Base-by-base conservation (phyloP, 2,329 filamentous ascomycete species). In the Verticillium isaacii region DNA sequence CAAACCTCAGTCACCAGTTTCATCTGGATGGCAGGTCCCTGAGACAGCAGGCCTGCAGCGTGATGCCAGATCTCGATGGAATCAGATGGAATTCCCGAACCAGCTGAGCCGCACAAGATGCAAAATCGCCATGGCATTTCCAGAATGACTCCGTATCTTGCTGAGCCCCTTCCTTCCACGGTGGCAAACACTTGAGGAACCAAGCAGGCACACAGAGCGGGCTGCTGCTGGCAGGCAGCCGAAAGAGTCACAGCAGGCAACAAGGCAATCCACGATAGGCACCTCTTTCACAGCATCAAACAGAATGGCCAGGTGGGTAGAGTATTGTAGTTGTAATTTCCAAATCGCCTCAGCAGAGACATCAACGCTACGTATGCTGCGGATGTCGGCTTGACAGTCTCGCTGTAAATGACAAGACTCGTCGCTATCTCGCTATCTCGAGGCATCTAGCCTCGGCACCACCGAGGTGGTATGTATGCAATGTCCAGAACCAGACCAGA, bases 1-100 rank as follows among this genome's bases (percentile, higher is more conserved):
- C 11, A 12, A 50, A 50, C n/a, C 5, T 9, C 19, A 25, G 45
- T 23, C 45, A 50, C 45, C 45, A 23, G 9, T 12, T 11, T 50
- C n/a, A 23, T 8, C 6, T 9, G n/a, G n/a, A 50, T n/a, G 45
- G 9, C 19, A n/a, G 4, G 12, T 50, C 45, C 45, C 19, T 8
- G 45, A n/a, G 23, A 25, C 19, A 11, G 9, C 19, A n/a, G 45
- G 23, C 45, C 19, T 50, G 9, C 45, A 50, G 36, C 56, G 56
- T 58, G 56, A 58, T 58, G n/a, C 36, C 36, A 17, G 34, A 58
- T 58, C 56, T 58, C 36, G 56, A 58, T 58, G 36, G n/a, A 23
- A 50, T 25, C 19, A 23, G 19, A 50, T 50, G 45, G 45, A n/a
- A 50, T 19, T 50, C 23, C 45, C 15, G 19, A 50, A 14, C 45